Evolutionary conservation across 495 filamentous ascomycete genomes (phyloP).

Genomic region (Penicillium nucicola): DNA sequence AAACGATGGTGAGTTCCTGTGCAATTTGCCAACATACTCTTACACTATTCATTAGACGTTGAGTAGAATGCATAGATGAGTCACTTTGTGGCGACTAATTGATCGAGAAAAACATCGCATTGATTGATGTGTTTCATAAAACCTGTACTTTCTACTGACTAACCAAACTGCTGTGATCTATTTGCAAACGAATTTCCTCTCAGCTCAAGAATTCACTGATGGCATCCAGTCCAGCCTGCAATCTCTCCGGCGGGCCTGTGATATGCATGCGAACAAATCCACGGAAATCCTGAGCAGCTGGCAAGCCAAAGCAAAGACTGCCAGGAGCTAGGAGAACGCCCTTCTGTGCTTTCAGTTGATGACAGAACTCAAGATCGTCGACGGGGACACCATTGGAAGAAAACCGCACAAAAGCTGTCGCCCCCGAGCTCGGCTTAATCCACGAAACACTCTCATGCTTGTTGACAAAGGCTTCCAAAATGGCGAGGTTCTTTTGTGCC

Average conservation of each 20-base stretch:
- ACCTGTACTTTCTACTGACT: no score
- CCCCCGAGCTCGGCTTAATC: slow-evolving; percentile 4
- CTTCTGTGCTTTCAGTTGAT: background rate
- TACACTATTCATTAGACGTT: no score
- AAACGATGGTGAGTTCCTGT: no score
- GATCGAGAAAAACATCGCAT: no score
- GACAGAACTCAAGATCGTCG: slow-evolving; percentile 13
- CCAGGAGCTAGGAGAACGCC: slow-evolving; percentile 14
- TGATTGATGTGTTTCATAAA: no score
- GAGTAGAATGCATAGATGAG: no score
- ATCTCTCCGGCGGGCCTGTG: slow-evolving; percentile 1
- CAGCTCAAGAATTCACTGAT: slow-evolving; percentile 3
- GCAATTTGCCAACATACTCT: no score
- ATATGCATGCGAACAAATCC: slow-evolving; percentile 15
- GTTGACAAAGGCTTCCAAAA: slow-evolving; percentile 1
- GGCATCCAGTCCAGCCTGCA: slow-evolving; percentile 5
- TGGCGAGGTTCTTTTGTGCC: background rate
- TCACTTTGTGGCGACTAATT: no score
- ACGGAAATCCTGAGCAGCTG: slow-evolving; percentile 1
- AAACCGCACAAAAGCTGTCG: slow-evolving; percentile 8
- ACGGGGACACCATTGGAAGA: background rate
- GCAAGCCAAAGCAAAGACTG: slow-evolving; percentile 10
- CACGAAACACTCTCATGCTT: slow-evolving; percentile 1
- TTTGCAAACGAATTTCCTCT: no score
- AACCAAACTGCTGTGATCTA: no score